These are phyloP conservation scores for Primulina huaijiensis DNA, from an alignment of 257 asterid genomes.

Conservation along the genomic window DNA sequence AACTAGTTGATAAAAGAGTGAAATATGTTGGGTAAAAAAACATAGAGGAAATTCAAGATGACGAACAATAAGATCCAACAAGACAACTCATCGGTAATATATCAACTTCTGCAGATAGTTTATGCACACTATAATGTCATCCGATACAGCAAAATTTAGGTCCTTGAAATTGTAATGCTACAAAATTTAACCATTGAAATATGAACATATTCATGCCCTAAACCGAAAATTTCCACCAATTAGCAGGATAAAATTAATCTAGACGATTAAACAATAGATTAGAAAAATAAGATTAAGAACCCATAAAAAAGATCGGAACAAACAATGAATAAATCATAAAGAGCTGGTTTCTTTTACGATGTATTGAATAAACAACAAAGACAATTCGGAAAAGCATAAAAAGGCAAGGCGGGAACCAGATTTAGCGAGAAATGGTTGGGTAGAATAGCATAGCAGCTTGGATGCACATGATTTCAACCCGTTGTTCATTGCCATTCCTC, in stretches of 20 bases:
- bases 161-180: background rate
- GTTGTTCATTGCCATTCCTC: constrained; percentile 53
- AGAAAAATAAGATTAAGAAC: background rate
- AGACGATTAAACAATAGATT: background rate
- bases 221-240: background rate
- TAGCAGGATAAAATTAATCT: background rate
- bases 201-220: background rate
- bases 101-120: background rate
- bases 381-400: background rate
- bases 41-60: background rate
- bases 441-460: constrained; percentile 47
- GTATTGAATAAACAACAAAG: background rate
- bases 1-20: background rate
- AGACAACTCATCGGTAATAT: background rate
- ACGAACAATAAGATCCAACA: background rate
- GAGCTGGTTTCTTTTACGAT: background rate
- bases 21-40: background rate
- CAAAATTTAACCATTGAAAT: background rate
- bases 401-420: constrained; percentile 35
- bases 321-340: background rate
- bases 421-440: constrained; percentile 41
- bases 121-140: background rate
- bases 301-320: background rate
- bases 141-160: background rate
- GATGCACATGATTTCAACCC: constrained; percentile 54